Percentiles rank a stretch among this genome's conserved stretches.
Conservation (phyloP, 2,329 filamentous ascomycete genomes). For the Zymoseptoria crescenta region DNA sequence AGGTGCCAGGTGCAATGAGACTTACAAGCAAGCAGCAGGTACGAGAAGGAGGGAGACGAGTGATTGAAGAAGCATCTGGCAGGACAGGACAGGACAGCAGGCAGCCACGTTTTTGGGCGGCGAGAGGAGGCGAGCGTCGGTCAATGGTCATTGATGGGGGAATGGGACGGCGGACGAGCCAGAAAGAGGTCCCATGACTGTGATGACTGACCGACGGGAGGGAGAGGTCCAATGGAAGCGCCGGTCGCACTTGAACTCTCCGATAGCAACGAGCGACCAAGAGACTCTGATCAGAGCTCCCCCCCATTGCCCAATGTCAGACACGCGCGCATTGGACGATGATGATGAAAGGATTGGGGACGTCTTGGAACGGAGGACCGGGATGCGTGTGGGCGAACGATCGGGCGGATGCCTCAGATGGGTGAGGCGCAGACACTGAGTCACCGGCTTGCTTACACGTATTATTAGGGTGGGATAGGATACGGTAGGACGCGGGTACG, state of each 20-base stretch:
- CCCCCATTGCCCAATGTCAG: no score
- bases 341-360: neutral
- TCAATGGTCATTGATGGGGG: neutral
- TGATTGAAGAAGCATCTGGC: neutral
- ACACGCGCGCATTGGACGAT: neutral
- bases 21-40: neutral
- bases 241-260: neutral
- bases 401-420: neutral
- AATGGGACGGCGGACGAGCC: neutral
- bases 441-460: neutral
- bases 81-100: neutral
- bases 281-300: no score
- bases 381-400: neutral
- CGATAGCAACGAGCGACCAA: no score
- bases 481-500: no score
- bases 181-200: neutral
- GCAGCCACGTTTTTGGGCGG: neutral
- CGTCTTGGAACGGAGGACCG: neutral
- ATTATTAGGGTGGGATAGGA: neutral
- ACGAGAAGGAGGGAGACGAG: neutral
- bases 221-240: neutral
- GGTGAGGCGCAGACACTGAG: neutral
- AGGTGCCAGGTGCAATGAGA: neutral
- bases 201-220: neutral
- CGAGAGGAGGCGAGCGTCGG: neutral